Percentiles rank a stretch among this genome's conserved stretches.
Evolutionary conservation across 176 grass and related monocot genomes (phyloP).

Genomic region (Elymus sibiricus): DNA sequence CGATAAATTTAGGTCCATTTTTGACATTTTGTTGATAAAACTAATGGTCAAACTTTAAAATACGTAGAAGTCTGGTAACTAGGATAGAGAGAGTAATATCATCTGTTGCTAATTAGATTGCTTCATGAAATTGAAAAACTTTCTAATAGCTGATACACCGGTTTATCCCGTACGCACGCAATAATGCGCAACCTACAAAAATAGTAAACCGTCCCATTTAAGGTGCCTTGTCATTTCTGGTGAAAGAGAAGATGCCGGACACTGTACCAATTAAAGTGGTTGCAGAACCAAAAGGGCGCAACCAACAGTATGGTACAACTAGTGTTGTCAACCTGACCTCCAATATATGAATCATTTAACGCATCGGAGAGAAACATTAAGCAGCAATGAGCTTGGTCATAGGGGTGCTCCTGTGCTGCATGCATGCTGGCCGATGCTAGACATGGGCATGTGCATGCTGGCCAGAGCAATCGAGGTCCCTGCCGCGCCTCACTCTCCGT

Average conservation of each 20-base stretch:
- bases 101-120: too few relatives aligned
- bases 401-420: not conserved
- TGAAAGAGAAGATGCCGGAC: conserved; percentile 13
- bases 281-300: not conserved
- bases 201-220: not conserved
- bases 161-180: conserved; percentile 26
- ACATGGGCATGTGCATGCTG: not conserved
- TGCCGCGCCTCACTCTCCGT: not conserved
- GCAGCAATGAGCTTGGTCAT: not conserved
- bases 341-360: not conserved
- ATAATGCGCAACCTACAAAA: conserved; percentile 24
- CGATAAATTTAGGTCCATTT: too few relatives aligned
- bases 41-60: too few relatives aligned
- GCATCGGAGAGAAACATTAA: not conserved
- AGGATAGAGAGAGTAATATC: too few relatives aligned
- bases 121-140: too few relatives aligned
- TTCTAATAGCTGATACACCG: not conserved
- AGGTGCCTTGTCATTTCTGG: conserved; percentile 11
- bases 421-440: conserved; percentile 15
- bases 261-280: not conserved
- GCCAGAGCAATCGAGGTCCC: not conserved
- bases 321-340: not conserved
- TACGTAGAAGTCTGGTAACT: too few relatives aligned
- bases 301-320: not conserved
- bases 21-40: too few relatives aligned